A percentile compares a stretch with the other conserved stretches of the same genome.
These are phyloP conservation scores for Fusarium sp. DNA, from an alignment of 2,329 filamentous ascomycete genomes.

Conservation along the genomic window DNA sequence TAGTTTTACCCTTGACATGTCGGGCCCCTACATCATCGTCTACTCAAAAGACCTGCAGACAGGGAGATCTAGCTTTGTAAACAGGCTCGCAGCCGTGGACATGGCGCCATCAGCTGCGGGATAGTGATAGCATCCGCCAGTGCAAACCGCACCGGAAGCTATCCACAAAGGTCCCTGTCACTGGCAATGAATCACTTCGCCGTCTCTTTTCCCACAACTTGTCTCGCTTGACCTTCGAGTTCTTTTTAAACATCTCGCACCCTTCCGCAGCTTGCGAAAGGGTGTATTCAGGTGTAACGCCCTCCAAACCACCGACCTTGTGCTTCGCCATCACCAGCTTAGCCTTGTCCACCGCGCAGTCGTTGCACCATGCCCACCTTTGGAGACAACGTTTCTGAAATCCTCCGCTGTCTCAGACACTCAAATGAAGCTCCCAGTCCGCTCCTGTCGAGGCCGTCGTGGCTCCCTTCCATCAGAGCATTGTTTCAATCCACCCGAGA, in stretches of 20 bases:
- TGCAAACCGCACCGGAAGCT: conserved; percentile 18
- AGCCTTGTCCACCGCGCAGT: conserved; percentile 10
- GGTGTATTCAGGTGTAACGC: conserved; percentile 34
- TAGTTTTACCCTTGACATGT: background rate
- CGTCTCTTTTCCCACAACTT: conserved; percentile 12
- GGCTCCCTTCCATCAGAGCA: conserved; percentile 17
- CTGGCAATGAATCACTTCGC: conserved; percentile 3
- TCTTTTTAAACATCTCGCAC: conserved; percentile 25
- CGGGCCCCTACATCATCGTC: conserved; percentile 32
- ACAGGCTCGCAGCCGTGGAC: background rate
- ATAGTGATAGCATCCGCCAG: conserved; percentile 2
- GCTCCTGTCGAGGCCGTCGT: conserved; percentile 14
- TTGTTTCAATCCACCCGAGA: conserved; percentile 42
- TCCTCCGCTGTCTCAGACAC: conserved; percentile 45
- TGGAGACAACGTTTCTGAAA: conserved; percentile 36
- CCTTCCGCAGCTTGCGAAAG: conserved; percentile 30
- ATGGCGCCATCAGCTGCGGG: background rate
- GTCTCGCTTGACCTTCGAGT: conserved; percentile 13
- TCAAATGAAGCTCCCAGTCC: conserved; percentile 37
- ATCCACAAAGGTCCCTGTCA: conserved; percentile 11
- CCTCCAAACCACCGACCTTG: conserved; percentile 9
- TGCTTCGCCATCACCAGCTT: conserved; percentile 16
- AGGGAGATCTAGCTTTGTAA: conserved; percentile 4
- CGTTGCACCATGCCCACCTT: conserved; percentile 39
- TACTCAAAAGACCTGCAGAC: conserved; percentile 4